A percentile compares a stretch with the other conserved stretches of the same genome.
Conservation (phyloP, 2,329 filamentous ascomycete species). For the Sporothrix dimorphospora region DNA sequence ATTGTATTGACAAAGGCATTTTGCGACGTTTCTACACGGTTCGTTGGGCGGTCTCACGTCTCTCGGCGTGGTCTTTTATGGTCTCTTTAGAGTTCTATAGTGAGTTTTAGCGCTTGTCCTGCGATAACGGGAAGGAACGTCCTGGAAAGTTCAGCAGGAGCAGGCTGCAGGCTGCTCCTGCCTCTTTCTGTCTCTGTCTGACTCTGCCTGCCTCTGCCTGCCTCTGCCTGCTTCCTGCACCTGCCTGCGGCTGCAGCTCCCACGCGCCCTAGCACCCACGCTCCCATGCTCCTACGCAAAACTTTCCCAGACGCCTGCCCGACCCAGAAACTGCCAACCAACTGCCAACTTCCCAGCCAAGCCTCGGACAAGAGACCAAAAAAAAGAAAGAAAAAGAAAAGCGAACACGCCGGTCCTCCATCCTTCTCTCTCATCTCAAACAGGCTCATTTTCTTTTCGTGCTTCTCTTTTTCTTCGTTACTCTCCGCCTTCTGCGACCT, state of each 20-base stretch:
- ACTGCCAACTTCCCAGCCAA: slow-evolving; percentile 18
- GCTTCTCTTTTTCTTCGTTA: background rate
- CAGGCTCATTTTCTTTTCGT: background rate
- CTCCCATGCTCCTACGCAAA: background rate
- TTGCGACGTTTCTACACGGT: background rate
- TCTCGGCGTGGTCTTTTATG: background rate
- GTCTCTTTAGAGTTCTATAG: background rate
- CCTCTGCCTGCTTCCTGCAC: background rate
- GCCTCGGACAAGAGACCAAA: slow-evolving; percentile 11
- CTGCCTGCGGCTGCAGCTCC: background rate
- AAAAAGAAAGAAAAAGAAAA: slow-evolving; percentile 10
- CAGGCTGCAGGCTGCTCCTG: background rate
- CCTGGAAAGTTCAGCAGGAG: slow-evolving; percentile 2
- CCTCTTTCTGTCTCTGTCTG: background rate
- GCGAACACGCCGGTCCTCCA: slow-evolving; percentile 8
- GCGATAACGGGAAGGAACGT: background rate
- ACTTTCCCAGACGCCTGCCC: background rate
- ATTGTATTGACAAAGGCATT: background rate
- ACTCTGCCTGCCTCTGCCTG: background rate
- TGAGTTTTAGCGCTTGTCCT: background rate
- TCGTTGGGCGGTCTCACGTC: background rate
- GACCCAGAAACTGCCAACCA: slow-evolving; percentile 1
- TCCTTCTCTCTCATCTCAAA: background rate
- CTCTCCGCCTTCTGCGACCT: slow-evolving; percentile 1
- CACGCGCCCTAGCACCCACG: background rate